These are phyloP conservation scores for Mortierella antarctica DNA, from an alignment of 192 early-diverging fungal species.

Conservation along the genomic window DNA sequence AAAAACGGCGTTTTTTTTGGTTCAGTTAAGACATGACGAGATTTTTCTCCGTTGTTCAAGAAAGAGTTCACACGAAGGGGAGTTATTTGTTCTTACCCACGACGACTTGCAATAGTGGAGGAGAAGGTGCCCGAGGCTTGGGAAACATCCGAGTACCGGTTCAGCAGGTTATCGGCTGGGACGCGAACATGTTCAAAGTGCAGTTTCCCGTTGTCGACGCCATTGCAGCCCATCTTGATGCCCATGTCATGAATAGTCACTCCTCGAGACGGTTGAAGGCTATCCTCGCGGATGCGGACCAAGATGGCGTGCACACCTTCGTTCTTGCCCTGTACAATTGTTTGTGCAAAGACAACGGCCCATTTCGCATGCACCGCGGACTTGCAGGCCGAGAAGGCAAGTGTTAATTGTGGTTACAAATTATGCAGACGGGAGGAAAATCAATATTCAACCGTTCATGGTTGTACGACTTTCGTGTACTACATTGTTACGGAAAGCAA, in stretches of 20 bases:
- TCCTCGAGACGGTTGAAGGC: conserved; percentile 65
- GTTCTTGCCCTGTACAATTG: conserved; percentile 62
- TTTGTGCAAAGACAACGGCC: conserved; percentile 79
- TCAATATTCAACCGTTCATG: too few species aligned
- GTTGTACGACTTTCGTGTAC: too few species aligned
- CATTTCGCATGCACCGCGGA: conserved; percentile 72
- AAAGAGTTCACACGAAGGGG: not conserved
- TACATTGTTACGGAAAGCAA: not conserved
- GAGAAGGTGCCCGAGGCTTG: conserved; percentile 59
- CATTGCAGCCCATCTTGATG: conserved; percentile 72
- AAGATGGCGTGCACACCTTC: conserved; percentile 79
- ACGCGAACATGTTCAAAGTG: conserved; percentile 62
- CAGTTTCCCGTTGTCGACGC: conserved; percentile 77
- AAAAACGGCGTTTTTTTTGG: not conserved
- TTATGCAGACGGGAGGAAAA: not conserved
- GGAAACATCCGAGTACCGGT: conserved; percentile 68
- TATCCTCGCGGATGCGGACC: conserved; percentile 74
- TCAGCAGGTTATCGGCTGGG: conserved; percentile 70
- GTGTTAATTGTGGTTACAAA: too few species aligned
- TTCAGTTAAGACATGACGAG: not conserved
- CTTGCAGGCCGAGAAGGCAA: not conserved
- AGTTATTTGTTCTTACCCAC: conserved; percentile 28
- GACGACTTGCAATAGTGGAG: conserved; percentile 61
- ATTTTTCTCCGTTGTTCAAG: not conserved
- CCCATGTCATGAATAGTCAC: conserved; percentile 81